Base-by-base conservation (phyloP, 2,329 filamentous ascomycete species). In the Zasmidium cellare region DNA sequence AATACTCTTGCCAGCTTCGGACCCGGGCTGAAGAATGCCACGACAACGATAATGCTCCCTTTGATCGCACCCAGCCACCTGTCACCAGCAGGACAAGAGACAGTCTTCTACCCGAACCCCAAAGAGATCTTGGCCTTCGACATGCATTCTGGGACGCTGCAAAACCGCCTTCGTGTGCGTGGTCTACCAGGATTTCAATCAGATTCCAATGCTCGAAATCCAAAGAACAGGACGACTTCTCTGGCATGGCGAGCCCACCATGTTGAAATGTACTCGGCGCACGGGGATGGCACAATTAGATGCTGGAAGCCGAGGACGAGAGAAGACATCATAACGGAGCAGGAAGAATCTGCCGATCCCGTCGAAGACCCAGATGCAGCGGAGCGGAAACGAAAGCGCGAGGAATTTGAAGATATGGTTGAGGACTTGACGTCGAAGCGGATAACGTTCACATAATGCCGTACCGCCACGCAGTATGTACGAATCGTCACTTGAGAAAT, bases 1-100 rank as follows among this genome's bases (percentile, higher is more conserved):
- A 97, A 97, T 72, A 96, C 90, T 0, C 84, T 97, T 5, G 90
- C 89, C 0, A 92, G 88, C 72, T 97, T 97, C 70, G 92, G 92
- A 0, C 90, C 92, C 0, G 82, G 87, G 24, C 82, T 97, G 44
- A 88, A 87, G 66, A 97, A 97, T 71, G 81, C 66, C 0, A 71
- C 74, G 9, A 73, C 76, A 2, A 76, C 77, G 2, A 69, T 73
- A 3, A 60, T 75, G 20, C 66, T 75, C 63, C 74, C 79, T 62
- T 51, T 82, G 61, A 54, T 82, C 77, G 64, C 86, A 83, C 91
- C 92, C 0, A 79, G 78, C 0, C 78, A 82, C 7, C 70, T 88
- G 23, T 83, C 83, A 2, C 74, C 77, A 3, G 75, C 82, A 0
- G 80, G 81, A 0, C 80, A 84, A 35, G 87, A 92, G 59, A 75